Conservation (phyloP, 176 grass and related monocot species). For the Rhynchospora pubera region DNA sequence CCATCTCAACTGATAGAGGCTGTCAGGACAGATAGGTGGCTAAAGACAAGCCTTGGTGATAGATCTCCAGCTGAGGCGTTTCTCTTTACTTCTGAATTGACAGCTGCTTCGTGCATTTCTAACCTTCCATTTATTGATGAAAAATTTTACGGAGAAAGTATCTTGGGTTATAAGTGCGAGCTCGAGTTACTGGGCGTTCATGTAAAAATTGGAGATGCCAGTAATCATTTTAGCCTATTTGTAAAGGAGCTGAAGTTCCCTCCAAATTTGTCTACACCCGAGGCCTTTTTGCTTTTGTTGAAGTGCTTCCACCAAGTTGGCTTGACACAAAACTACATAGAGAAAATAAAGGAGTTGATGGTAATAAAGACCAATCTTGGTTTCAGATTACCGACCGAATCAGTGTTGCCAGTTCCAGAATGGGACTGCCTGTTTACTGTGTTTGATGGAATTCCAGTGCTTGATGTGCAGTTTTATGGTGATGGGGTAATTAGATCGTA, state of each 20-base stretch:
- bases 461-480: constrained; percentile 48
- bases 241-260: constrained; percentile 45
- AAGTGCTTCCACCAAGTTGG: constrained; percentile 29
- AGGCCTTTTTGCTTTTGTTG: constrained; percentile 41
- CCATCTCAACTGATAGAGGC: constrained; percentile 31
- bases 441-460: constrained; percentile 23
- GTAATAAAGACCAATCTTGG: constrained; percentile 62
- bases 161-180: constrained; percentile 30
- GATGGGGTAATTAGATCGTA: constrained; percentile 21
- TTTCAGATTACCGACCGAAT: constrained; percentile 25
- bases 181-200: constrained; percentile 53
- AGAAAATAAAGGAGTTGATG: constrained; percentile 25
- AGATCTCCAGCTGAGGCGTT: constrained; percentile 32
- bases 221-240: constrained; percentile 38
- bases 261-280: constrained; percentile 23
- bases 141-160: constrained; percentile 29
- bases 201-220: constrained; percentile 14
- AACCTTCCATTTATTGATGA: constrained; percentile 45
- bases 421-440: constrained; percentile 45
- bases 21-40: constrained; percentile 33
- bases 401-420: constrained; percentile 37
- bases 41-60: constrained; percentile 40
- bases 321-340: constrained; percentile 20
- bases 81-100: constrained; percentile 35
- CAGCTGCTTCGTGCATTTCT: constrained; percentile 28